These are phyloP conservation scores for Fraxinus xanthoxyloides DNA, from an alignment of 305 asterid genomes.

Conservation along the genomic window DNA sequence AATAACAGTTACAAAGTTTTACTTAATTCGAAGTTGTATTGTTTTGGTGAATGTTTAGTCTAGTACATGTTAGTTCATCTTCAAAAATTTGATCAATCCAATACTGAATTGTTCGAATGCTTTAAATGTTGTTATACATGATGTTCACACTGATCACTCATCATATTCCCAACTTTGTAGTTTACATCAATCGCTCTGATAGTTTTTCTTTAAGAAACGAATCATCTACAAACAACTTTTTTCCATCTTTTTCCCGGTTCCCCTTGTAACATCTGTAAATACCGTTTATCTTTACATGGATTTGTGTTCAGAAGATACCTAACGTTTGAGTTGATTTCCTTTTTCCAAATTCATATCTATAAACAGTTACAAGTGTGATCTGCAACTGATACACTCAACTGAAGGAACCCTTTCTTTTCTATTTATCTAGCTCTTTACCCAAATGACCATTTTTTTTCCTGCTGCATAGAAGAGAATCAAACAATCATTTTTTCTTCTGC, in stretches of 20 bases:
- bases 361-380: background rate
- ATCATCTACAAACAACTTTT: background rate
- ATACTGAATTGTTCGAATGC: background rate
- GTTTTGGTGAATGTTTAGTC: background rate
- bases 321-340: background rate
- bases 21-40: background rate
- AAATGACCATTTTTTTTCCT: background rate
- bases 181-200: background rate
- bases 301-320: background rate
- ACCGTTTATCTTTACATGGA: background rate
- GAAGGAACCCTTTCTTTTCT: background rate
- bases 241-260: background rate
- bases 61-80: background rate
- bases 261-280: background rate
- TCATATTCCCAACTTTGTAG: background rate
- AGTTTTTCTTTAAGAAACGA: background rate
- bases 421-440: background rate
- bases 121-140: background rate
- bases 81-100: background rate
- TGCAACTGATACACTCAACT: background rate
- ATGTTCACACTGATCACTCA: background rate
- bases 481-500: background rate
- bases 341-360: background rate
- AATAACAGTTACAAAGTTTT: background rate
- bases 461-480: background rate